Evolutionary conservation across 116 monocot genomes (phyloP), one percentile per base, ranked within the genome.

Genomic region (Zostera marina): DNA sequence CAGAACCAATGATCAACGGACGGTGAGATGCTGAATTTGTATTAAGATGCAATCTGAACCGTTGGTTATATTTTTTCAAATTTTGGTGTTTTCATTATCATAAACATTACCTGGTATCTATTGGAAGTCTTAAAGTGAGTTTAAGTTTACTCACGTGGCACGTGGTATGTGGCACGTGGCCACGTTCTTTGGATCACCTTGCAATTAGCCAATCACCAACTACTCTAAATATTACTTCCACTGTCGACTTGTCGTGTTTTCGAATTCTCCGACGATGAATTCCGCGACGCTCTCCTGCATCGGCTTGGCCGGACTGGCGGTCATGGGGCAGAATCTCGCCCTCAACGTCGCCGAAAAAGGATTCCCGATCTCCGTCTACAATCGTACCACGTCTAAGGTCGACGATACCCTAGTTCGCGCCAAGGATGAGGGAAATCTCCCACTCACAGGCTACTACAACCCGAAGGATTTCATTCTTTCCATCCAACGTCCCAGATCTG

Each of bases 351-450:
- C 63, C n/a, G 70, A 70, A 22, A 70, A 70, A 20, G 70, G 70
- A 39, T 70, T 64, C 58, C 64, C 70, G 56, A 70, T 70, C 70
- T 70, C 70, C 49, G 70, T 70, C 26, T 70, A 70, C 64, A 70
- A 70, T 58, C 57, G 70, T 17, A 64, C 70, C 48, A 10, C 70
- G 8, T 63, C 70, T 40, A 70, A 70, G 49, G 58, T 64, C 11
- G 70, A 70, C 41, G 70, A 70, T 16, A 70, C 70, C 7, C 55
- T 70, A 10, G 42, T 39, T 26, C 56, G 70, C 47, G 70, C 70
- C 44, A 43, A 47, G 43, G 56, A 47, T 14, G 63, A 70, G 47
- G 70, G 63, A 1, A 21, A 41, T 41, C 58, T 70, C 13, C 70
- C 70, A 7, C 26, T 70, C 4, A 40, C 49, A 4, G 70, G 65